Evolutionary conservation across 1,284 basidiomycete species (phyloP).

Genomic region (Megacollybia platyphylla): DNA sequence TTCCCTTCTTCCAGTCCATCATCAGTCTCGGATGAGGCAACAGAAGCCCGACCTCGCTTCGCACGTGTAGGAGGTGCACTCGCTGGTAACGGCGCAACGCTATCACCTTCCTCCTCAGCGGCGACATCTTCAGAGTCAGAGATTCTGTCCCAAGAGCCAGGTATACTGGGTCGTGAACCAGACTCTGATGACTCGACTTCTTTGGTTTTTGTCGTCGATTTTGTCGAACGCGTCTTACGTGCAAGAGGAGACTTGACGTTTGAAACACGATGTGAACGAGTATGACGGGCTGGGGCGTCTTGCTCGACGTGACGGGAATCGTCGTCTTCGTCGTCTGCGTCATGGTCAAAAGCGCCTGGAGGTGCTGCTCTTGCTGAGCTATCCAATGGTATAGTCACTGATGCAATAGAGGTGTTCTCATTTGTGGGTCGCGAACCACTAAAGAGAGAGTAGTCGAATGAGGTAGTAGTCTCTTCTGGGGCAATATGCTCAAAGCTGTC

Average conservation of each 20-base stretch:
- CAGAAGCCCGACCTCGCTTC: not conserved
- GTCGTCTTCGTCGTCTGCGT: not conserved
- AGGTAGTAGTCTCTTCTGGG: too few relatives aligned
- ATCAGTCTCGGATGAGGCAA: not conserved
- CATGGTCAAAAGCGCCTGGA: not conserved
- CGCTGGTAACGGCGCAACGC: not conserved
- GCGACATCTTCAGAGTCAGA: not conserved
- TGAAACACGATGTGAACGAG: not conserved
- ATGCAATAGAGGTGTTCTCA: too few relatives aligned
- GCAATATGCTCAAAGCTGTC: too few relatives aligned
- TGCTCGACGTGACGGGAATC: not conserved
- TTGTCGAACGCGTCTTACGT: not conserved
- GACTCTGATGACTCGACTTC: not conserved
- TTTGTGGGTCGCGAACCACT: too few relatives aligned
- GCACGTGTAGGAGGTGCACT: not conserved
- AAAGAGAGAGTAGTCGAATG: too few relatives aligned
- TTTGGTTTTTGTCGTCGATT: not conserved
- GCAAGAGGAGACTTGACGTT: not conserved
- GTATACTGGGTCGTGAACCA: not conserved
- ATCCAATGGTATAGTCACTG: not conserved
- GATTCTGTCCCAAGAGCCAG: not conserved
- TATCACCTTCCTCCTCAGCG: not conserved
- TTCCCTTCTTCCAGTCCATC: not conserved
- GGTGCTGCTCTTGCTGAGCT: not conserved
- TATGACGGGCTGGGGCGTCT: not conserved